These are phyloP conservation scores for Torulaspora globosa DNA, from an alignment of 1,139 yeast genomes.

Conservation along the genomic window DNA sequence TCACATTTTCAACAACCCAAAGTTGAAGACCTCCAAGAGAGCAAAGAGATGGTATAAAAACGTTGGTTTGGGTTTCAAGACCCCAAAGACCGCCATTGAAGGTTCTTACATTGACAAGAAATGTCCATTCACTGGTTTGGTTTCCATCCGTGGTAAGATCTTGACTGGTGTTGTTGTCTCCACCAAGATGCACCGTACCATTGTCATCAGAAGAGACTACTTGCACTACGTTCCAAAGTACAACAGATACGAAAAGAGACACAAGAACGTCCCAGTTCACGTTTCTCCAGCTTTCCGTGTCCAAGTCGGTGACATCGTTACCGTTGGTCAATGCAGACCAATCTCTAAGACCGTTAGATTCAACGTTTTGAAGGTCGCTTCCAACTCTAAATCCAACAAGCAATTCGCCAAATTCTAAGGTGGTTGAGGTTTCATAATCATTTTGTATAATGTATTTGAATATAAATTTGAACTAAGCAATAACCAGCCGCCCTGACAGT, in stretches of 20 bases:
- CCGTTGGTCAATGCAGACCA: slow-evolving; percentile 99
- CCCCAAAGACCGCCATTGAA: slow-evolving; percentile 98
- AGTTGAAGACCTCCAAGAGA: slow-evolving; percentile 97
- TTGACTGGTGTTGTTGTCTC: slow-evolving; percentile 98
- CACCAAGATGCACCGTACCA: slow-evolving; percentile 99
- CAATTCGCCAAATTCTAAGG: slow-evolving; percentile 92
- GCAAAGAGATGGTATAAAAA: slow-evolving; percentile 99
- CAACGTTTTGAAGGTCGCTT: slow-evolving; percentile 95
- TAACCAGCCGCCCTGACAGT: not conserved
- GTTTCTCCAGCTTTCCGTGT: slow-evolving; percentile 99
- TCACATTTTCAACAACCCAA: slow-evolving; percentile 99
- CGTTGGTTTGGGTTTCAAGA: slow-evolving; percentile 99
- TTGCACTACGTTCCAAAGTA: slow-evolving; percentile 99
- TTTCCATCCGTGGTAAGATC: slow-evolving; percentile 99
- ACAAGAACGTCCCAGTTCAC: slow-evolving; percentile 99
- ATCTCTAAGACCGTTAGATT: slow-evolving; percentile 99
- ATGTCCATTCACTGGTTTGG: slow-evolving; percentile 97
- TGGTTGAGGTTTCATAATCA: slow-evolving; percentile 18
- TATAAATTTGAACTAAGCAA: slow-evolving; percentile 12
- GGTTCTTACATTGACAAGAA: slow-evolving; percentile 99
- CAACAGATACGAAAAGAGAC: slow-evolving; percentile 99
- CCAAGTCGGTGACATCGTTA: slow-evolving; percentile 96
- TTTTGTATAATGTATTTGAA: slow-evolving; percentile 25
- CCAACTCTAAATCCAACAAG: slow-evolving; percentile 81
- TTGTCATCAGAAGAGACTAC: slow-evolving; percentile 99